These are phyloP conservation scores for Nepenthes alata DNA, from an alignment of 179 eudicot genomes.

Conservation along the genomic window DNA sequence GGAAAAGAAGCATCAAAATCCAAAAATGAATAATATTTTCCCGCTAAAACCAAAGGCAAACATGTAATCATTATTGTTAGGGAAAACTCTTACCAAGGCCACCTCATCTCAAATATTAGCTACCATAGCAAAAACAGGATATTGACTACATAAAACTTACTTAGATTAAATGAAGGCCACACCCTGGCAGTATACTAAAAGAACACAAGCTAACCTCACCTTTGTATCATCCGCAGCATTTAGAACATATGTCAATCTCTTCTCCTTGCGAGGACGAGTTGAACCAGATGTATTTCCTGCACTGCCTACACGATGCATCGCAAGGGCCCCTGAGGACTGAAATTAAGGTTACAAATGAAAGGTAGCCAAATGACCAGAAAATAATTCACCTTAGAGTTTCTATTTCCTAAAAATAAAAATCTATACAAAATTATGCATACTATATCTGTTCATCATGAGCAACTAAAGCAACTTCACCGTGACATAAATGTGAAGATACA, in stretches of 20 bases:
- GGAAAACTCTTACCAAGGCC: too few species aligned
- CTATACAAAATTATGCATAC: too few species aligned
- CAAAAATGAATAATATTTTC: neutral
- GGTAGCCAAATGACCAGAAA: neutral
- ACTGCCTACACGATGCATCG: slow-evolving; percentile 96
- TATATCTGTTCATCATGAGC: too few species aligned
- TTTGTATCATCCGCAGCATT: slow-evolving; percentile 78
- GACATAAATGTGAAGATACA: too few species aligned
- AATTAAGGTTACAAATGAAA: neutral
- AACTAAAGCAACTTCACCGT: too few species aligned
- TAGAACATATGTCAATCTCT: slow-evolving; percentile 76
- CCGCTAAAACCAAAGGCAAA: too few species aligned
- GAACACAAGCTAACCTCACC: slow-evolving; percentile 25
- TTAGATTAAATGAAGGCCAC: neutral
- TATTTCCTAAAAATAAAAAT: too few species aligned
- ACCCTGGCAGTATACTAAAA: neutral
- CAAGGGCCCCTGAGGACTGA: slow-evolving; percentile 28
- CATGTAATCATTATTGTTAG: too few species aligned
- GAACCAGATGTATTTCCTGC: slow-evolving; percentile 77
- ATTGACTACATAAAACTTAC: neutral
- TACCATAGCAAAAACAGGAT: too few species aligned
- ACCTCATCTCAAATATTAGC: too few species aligned
- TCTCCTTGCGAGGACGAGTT: slow-evolving; percentile 84
- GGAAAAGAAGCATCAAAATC: too few species aligned
- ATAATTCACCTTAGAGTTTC: too few species aligned